phyloP scores from a whole-genome alignment of 257 asterid genomes.

The Solanum infundibuliforme region DNA sequence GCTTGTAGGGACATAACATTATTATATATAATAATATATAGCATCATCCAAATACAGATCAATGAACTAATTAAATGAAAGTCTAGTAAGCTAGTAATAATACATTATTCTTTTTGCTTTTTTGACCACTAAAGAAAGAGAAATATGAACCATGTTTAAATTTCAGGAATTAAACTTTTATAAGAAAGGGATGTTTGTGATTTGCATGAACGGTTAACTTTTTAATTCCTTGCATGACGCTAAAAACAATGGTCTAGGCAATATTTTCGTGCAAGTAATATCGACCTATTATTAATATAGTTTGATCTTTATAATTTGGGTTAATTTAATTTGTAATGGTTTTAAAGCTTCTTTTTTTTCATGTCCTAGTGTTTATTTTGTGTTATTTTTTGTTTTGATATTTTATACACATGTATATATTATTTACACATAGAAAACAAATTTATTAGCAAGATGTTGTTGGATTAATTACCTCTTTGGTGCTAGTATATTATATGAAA shows the following conservation, averaged over 20 bases:
- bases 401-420: not conserved
- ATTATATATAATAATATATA: not conserved
- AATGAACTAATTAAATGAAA: not conserved
- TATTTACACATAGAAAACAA: not conserved
- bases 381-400: not conserved
- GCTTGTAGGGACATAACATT: not conserved
- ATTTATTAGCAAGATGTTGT: not conserved
- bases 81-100: not conserved
- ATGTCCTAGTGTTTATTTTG: not conserved
- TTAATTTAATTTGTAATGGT: too few species aligned
- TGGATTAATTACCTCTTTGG: not conserved
- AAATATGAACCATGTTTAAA: not conserved
- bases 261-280: not conserved
- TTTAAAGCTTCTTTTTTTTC: not conserved
- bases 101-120: not conserved
- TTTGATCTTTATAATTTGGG: too few species aligned
- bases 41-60: not conserved
- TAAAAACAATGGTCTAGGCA: not conserved
- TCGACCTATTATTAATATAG: not conserved
- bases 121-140: not conserved
- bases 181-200: not conserved
- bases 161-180: not conserved
- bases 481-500: not conserved
- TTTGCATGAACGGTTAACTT: not conserved
- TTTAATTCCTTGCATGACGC: not conserved